Base-by-base conservation (phyloP, 2,329 filamentous ascomycete genomes). In the Fusarium sulawesiense region DNA sequence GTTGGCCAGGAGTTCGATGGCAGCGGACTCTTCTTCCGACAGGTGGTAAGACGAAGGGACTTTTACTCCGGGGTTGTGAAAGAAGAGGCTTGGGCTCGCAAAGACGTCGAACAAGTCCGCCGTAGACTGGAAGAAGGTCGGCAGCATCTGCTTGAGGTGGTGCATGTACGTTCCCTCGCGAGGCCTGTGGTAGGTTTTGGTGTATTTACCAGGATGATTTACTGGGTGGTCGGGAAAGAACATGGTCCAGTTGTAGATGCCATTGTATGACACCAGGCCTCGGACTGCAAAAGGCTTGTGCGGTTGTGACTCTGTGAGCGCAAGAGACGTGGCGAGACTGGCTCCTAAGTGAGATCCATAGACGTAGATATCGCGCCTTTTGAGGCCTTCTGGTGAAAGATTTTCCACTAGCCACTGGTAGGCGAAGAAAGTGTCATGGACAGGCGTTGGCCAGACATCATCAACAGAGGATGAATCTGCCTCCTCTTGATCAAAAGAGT, bases 161-260 rank as follows among this genome's bases (percentile, higher is more conserved):
- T 79, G 74, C 30, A 85, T 73, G 55, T 80, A 77, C 3, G 81
- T 78, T 13, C 79, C 78, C 27, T 78, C 77, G 10, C 64, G 65
- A 3, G 71, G 55, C 12, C 44, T 49, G 46, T 45, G 46, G 51
- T 63, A 60, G 29, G 41, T 60, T 54, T 70, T 76, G 18, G 44
- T 56, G 14, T 49, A 59, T 29, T 64, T 74, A 12, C 68, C 54
- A 2, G 71, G 57, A 8, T 60, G 73, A 70, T 87, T 83, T 64
- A 83, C 76, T 9, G 80, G 81, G 60, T 89, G 85, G 66, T 85
- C 83, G 0, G 85, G 85, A 13, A 88, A 81, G 62, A 89, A 87
- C 76, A 82, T 86, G 60, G 87, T 88, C 89, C 88, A 91, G 78
- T 91, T 86, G 78, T 88, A 91, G 61, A 91, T 83, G 44, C 87